Percentiles rank a stretch among this genome's conserved stretches.
phyloP scores from a whole-genome alignment of 352 stramenopile genomes.

The Pythium diclinum region DNA sequence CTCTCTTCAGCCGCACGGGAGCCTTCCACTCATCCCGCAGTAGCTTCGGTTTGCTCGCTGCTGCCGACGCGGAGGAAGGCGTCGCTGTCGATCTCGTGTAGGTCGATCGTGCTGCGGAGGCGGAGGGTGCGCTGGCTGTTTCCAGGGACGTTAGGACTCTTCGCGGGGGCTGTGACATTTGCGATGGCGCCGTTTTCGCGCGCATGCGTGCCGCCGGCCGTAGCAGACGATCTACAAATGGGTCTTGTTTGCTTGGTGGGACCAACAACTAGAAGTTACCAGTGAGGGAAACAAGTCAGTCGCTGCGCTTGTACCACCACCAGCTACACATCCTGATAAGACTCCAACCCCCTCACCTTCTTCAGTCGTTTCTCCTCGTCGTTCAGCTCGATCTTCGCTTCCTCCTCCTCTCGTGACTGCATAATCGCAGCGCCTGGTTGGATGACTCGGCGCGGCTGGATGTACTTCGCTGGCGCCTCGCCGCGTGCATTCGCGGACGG shows the following conservation, averaged over 20 bases:
- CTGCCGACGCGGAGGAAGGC: background rate
- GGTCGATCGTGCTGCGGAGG: background rate
- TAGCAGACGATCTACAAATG: background rate
- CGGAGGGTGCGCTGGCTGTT: conserved; percentile 3
- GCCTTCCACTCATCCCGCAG: background rate
- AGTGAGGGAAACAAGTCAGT: background rate
- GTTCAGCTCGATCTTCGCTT: background rate
- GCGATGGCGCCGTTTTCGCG: background rate
- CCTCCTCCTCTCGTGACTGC: background rate
- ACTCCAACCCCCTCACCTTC: background rate
- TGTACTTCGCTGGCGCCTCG: conserved; percentile 9
- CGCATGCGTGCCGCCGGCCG: background rate
- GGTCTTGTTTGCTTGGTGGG: background rate
- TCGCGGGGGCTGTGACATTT: background rate
- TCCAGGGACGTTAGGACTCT: conserved; percentile 9
- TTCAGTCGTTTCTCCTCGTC: conserved; percentile 22
- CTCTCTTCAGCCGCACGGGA: background rate
- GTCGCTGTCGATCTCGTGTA: background rate
- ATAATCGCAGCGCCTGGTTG: conserved; percentile 11
- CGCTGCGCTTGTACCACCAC: background rate
- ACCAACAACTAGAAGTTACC: background rate
- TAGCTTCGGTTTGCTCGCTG: background rate
- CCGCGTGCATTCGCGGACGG: background rate
- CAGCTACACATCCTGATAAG: too few species aligned
- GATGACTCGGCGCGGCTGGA: background rate